Evolutionary conservation across 2,329 filamentous ascomycete species (phyloP), one percentile per base, ranked within the genome.

Genomic region (Venturia pyrina): DNA sequence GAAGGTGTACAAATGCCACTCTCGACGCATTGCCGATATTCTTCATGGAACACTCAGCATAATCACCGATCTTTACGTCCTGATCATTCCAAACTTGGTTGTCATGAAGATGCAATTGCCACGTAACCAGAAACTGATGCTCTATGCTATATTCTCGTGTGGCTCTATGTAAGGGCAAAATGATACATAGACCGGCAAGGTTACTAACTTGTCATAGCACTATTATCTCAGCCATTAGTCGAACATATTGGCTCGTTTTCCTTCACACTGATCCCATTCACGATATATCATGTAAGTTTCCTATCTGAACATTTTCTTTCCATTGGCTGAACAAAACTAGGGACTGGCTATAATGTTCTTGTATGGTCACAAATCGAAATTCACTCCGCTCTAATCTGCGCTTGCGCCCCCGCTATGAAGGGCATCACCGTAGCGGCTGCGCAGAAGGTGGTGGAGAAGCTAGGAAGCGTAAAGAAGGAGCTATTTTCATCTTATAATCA

Each of bases 181-280:
- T 10, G 3, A 8, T 24, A 3, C 10, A 7, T 6, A 6, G 5
- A 8, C n/a, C 48, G 3, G 6, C 10, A 53, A 13, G 10, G 5
- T 53, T 19, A 19, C 48, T 53, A 10, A 53, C 5, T 24, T 24
- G n/a, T 28, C n/a, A 28, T 19, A 53, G 48, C n/a, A 53, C 71
- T 3, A 68, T 73, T 1, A 72, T 68, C 19, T 71, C 73, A 5
- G 74, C 72, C 34, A 69, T 72, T 28, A 70, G 70, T 32, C 68
- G 75, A 34, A 74, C 75, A 15, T 69, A 72, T 46, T 73, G 71
- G 60, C 69, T 74, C 15, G 61, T 61, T 17, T 64, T 67, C 21
- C 66, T 75, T 7, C 66, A 62, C 19, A 66, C 21, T 67, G 68
- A 65, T 5, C 57, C 21, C 65, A 65, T 48, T 68, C 40, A 68